These are phyloP conservation scores for Volvariella surrecta DNA, from an alignment of 1,284 basidiomycete genomes.

Conservation along the genomic window DNA sequence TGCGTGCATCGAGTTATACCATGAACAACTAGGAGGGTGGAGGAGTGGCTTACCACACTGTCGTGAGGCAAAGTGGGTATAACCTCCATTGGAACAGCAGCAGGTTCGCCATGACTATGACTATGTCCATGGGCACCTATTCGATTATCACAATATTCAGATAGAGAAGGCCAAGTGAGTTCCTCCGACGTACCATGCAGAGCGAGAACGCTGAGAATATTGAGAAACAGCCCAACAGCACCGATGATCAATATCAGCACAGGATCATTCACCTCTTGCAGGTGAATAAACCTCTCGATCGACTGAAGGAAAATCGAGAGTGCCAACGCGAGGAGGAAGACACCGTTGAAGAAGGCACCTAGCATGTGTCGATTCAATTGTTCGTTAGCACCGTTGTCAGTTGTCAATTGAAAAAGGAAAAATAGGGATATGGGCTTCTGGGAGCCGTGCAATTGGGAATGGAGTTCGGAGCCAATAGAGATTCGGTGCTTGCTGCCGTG, in stretches of 20 bases:
- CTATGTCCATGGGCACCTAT: slow-evolving; percentile 20
- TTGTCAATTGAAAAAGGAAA: too few species aligned
- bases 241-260: slow-evolving; percentile 35
- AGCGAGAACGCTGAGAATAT: slow-evolving; percentile 33
- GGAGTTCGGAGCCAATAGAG: too few species aligned
- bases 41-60: slow-evolving; percentile 19
- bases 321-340: slow-evolving; percentile 39
- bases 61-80: slow-evolving; percentile 16
- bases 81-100: slow-evolving; percentile 12
- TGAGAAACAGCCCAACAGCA: slow-evolving; percentile 33
- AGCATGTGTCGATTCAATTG: background rate
- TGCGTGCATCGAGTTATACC: too few species aligned
- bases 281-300: slow-evolving; percentile 35
- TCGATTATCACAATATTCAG: slow-evolving; percentile 3
- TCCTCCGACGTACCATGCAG: slow-evolving; percentile 29
- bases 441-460: too few species aligned
- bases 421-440: too few species aligned
- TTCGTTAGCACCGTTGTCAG: too few species aligned
- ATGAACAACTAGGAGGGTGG: background rate
- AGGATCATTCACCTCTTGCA: slow-evolving; percentile 29
- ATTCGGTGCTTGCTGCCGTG: too few species aligned
- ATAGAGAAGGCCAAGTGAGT: background rate
- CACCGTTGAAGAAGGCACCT: slow-evolving; percentile 46
- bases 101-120: slow-evolving; percentile 14
- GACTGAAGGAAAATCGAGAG: slow-evolving; percentile 41